Base-by-base conservation (phyloP, 1,284 basidiomycete species). In the Rhodotorula glutinis region DNA sequence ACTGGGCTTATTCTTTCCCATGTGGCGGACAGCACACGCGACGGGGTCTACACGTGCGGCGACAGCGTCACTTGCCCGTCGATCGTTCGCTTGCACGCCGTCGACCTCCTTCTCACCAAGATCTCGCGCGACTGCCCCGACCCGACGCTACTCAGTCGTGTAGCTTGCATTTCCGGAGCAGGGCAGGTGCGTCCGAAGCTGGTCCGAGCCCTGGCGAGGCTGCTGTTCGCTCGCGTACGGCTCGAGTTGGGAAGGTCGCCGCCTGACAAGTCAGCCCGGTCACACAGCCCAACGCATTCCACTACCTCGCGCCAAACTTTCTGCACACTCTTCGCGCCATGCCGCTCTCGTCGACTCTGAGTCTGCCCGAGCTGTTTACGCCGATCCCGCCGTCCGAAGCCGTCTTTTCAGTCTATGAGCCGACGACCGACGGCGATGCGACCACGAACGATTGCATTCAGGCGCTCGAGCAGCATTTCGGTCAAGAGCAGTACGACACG, bases 41-140 rank as follows among this genome's bases (percentile, higher is more conserved):
- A 88, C 52, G 89, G 89, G 10, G 88, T 90, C 69, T 89, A 90
- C 78, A 90, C 88, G 0, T 87, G 87, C 4, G 88, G 88, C 43
- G 88, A 90, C 79, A 87, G 88, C 33, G 89, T 88, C 76, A 90
- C 88, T 41, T 88, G 88, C 7, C 89, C 89, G 2, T 84, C 90
- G 44, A 88, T 90, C 75, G 89, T 91, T 87, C 90, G 89, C 87
- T 84, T 90, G 61, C 88, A 88, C 78, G 88, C 83, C 16, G 83
- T 91, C 62, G 89, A 91, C 78, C 78, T 85, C 54, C 82, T 91
- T 57, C 81, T 91, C 72, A 85, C 87, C 78, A 90, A 89, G 78
- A 79, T 91, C 44, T 81, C 83, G 71, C 81, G 84, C 76, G 86
- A 83, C 70, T 83, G 54, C 14, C 63, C 60, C 2, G 62, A 69